Conservation (phyloP, 1,284 basidiomycete genomes). For the Trametes versicolor region DNA sequence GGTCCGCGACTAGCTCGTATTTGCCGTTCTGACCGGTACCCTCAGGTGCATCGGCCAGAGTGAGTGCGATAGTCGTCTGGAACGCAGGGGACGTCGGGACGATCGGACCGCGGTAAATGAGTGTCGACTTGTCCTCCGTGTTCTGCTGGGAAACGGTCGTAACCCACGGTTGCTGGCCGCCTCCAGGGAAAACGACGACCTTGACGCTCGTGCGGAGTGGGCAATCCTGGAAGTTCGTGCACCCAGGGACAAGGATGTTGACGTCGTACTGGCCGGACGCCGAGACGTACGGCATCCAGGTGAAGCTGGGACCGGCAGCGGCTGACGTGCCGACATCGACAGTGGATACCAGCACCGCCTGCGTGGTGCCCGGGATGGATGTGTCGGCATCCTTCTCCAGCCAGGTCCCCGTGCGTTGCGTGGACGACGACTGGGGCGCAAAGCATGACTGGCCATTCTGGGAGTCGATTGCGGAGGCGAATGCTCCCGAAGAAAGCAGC, state of each 20-base stretch:
- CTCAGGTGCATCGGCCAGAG: slow-evolving; percentile 66
- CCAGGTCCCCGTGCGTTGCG: slow-evolving; percentile 78
- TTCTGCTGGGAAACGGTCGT: slow-evolving; percentile 82
- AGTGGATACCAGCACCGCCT: slow-evolving; percentile 77
- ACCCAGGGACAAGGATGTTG: slow-evolving; percentile 89
- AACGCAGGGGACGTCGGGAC: slow-evolving; percentile 79
- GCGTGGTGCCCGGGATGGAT: slow-evolving; percentile 80
- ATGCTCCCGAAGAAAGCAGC: slow-evolving; percentile 91
- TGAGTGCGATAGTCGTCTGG: slow-evolving; percentile 78
- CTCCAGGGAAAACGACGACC: slow-evolving; percentile 85
- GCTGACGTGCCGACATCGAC: slow-evolving; percentile 73
- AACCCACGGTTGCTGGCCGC: slow-evolving; percentile 69
- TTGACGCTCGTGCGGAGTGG: slow-evolving; percentile 82
- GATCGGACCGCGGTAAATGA: slow-evolving; percentile 87
- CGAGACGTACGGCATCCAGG: slow-evolving; percentile 91
- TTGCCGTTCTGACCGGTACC: slow-evolving; percentile 71
- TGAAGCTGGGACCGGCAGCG: slow-evolving; percentile 76
- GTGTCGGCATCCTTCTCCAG: slow-evolving; percentile 68
- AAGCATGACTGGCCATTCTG: slow-evolving; percentile 81
- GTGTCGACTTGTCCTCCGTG: slow-evolving; percentile 64
- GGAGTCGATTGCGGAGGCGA: slow-evolving; percentile 72
- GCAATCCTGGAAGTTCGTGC: slow-evolving; percentile 85
- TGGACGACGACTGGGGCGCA: slow-evolving; percentile 74
- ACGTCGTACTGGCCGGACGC: slow-evolving; percentile 89
- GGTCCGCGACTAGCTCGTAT: slow-evolving; percentile 85